Evolutionary conservation across 1,284 basidiomycete genomes (phyloP).

Genomic region (Ustilago loliicola): DNA sequence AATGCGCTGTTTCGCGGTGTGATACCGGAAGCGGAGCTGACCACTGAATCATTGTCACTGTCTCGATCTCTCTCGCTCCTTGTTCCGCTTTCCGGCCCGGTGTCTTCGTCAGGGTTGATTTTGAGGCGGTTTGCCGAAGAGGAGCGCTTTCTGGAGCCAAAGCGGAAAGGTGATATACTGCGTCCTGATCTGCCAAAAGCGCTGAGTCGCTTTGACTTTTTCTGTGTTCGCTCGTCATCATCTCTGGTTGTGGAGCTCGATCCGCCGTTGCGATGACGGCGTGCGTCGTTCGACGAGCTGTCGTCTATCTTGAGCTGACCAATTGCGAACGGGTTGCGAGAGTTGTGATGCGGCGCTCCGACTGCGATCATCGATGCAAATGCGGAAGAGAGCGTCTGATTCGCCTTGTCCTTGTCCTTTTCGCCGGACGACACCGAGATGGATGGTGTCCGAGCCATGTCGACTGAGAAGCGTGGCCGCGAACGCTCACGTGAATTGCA

Average conservation of each 20-base stretch:
- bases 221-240: constrained; percentile 24
- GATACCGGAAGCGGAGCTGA: constrained; percentile 45
- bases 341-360: constrained; percentile 31
- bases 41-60: constrained; percentile 48
- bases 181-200: constrained; percentile 37
- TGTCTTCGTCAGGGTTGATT: constrained; percentile 30
- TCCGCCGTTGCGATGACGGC: constrained; percentile 4
- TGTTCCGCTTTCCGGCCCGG: constrained; percentile 22
- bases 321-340: constrained; percentile 43
- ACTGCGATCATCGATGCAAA: constrained; percentile 51
- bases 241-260: constrained; percentile 13
- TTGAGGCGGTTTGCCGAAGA: constrained; percentile 34
- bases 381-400: constrained; percentile 37
- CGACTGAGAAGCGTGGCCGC: neutral
- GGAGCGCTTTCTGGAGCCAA: constrained; percentile 34
- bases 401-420: constrained; percentile 35
- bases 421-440: constrained; percentile 30
- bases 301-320: constrained; percentile 46
- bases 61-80: constrained; percentile 34
- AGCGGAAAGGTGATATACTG: constrained; percentile 47
- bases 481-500: neutral
- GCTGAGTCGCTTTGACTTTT: constrained; percentile 25
- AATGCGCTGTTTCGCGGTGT: constrained; percentile 59
- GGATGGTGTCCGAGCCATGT: constrained; percentile 41
- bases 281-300: constrained; percentile 7